Percentiles rank a stretch among this genome's conserved stretches.
phyloP scores from a whole-genome alignment of 2,329 filamentous ascomycete species.

The Madurella fahalii region DNA sequence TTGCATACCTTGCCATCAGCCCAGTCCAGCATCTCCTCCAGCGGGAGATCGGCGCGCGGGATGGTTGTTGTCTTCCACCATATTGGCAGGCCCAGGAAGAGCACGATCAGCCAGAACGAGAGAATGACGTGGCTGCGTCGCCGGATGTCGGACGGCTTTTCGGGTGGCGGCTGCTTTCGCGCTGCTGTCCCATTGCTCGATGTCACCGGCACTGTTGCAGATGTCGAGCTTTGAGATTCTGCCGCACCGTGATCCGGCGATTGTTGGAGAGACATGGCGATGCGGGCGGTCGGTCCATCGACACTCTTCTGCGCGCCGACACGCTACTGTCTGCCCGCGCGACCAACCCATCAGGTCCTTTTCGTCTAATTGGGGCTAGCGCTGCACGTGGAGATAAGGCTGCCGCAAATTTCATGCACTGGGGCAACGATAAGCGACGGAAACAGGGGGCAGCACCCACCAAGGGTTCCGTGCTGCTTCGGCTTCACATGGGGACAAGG shows the following conservation, averaged over 20 bases:
- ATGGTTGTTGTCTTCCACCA: slow-evolving; percentile 97
- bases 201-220: slow-evolving; percentile 4
- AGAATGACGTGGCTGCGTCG: slow-evolving; percentile 71
- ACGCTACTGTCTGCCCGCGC: slow-evolving; percentile 1
- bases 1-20: slow-evolving; percentile 73
- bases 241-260: slow-evolving; percentile 16
- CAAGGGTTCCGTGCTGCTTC: no score
- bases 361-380: slow-evolving; percentile 7
- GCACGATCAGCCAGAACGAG: slow-evolving; percentile 86
- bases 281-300: slow-evolving; percentile 14
- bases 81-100: slow-evolving; percentile 81
- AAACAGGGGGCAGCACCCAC: background rate
- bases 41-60: slow-evolving; percentile 76
- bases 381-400: slow-evolving; percentile 3
- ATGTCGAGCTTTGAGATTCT: slow-evolving; percentile 1
- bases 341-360: no score
- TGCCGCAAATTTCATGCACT: background rate
- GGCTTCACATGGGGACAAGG: no score
- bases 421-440: background rate
- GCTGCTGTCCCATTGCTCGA: slow-evolving; percentile 12
- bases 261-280: slow-evolving; percentile 25
- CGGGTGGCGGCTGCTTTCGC: slow-evolving; percentile 64
- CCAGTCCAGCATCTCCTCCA: slow-evolving; percentile 87
- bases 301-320: slow-evolving; percentile 5
- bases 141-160: slow-evolving; percentile 64